Evolutionary conservation across 129 eudicot genomes (phyloP).

Genomic region (Centrapalus pauciflorus): DNA sequence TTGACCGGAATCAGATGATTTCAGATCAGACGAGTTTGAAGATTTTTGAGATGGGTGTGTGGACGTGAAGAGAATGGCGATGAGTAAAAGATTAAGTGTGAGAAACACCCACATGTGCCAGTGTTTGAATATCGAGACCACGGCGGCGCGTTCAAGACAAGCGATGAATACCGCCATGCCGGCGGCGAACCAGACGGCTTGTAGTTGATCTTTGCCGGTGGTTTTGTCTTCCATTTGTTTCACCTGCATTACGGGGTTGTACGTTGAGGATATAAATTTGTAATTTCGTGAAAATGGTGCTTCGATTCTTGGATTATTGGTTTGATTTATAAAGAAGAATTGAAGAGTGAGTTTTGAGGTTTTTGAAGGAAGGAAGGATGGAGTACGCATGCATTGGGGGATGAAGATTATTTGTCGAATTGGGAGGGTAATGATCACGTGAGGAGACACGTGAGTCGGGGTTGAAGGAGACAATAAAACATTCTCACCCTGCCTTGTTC

Average conservation of each 20-base stretch:
- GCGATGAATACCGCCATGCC: constrained; percentile 59
- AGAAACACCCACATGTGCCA: constrained; percentile 67
- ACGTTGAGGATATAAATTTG: not conserved
- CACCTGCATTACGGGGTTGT: not conserved
- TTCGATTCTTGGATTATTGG: not conserved
- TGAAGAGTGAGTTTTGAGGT: no score
- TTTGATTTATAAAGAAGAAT: constrained; percentile 31
- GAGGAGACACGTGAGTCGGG: constrained; percentile 37
- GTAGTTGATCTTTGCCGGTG: constrained; percentile 41
- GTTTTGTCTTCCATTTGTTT: constrained; percentile 29
- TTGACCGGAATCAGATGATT: constrained; percentile 12
- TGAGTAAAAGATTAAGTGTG: constrained; percentile 59
- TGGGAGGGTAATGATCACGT: constrained; percentile 32
- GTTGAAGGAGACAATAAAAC: constrained; percentile 35
- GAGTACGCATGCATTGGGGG: constrained; percentile 30
- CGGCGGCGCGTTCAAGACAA: constrained; percentile 61
- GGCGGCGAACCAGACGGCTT: constrained; percentile 73
- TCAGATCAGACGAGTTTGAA: constrained; percentile 23
- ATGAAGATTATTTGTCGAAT: constrained; percentile 22
- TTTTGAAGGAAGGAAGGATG: not conserved
- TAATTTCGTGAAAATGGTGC: not conserved
- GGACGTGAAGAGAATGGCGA: constrained; percentile 81
- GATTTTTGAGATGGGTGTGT: constrained; percentile 10
- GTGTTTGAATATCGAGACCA: constrained; percentile 54
- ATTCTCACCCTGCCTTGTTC: constrained; percentile 34